Conservation (phyloP, 768 basidiomycete species). For the Candolleomyces efflorescens region DNA sequence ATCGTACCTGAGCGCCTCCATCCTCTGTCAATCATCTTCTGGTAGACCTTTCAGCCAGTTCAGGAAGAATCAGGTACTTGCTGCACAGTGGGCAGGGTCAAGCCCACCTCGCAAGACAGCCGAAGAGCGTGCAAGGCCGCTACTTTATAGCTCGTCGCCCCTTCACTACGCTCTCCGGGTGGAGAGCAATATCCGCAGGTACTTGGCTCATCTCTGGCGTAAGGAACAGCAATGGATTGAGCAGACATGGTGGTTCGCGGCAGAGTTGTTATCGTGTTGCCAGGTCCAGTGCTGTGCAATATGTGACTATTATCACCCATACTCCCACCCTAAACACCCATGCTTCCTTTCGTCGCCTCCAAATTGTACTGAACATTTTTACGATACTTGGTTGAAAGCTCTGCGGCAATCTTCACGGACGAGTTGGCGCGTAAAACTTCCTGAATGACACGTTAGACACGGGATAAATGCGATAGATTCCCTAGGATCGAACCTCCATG, state of each 20-base stretch:
- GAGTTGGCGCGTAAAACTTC: constrained; percentile 78
- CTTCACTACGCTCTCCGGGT: constrained; percentile 42
- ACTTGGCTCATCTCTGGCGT: constrained; percentile 24
- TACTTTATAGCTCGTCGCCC: constrained; percentile 39
- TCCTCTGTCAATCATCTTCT: constrained; percentile 73
- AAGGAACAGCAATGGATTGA: constrained; percentile 36
- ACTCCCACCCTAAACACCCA: constrained; percentile 7
- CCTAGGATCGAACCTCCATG: constrained; percentile 59
- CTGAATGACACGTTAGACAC: constrained; percentile 29
- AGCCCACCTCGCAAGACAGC: constrained; percentile 50
- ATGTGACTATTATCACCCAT: background rate
- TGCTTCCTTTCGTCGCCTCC: constrained; percentile 56
- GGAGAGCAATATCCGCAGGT: constrained; percentile 69
- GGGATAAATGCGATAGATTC: background rate
- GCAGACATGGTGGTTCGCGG: constrained; percentile 6
- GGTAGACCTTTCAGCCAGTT: too few relatives aligned
- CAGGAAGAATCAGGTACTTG: too few relatives aligned
- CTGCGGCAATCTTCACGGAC: constrained; percentile 74
- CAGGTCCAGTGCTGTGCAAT: background rate
- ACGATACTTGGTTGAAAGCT: constrained; percentile 81
- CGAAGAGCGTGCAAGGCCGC: constrained; percentile 47
- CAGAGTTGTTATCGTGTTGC: background rate
- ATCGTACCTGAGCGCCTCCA: constrained; percentile 73
- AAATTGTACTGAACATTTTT: constrained; percentile 93
- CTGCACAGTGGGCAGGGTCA: too few relatives aligned